Base-by-base conservation (phyloP, 352 stramenopile species). In the Globisporangium camurandrum region DNA sequence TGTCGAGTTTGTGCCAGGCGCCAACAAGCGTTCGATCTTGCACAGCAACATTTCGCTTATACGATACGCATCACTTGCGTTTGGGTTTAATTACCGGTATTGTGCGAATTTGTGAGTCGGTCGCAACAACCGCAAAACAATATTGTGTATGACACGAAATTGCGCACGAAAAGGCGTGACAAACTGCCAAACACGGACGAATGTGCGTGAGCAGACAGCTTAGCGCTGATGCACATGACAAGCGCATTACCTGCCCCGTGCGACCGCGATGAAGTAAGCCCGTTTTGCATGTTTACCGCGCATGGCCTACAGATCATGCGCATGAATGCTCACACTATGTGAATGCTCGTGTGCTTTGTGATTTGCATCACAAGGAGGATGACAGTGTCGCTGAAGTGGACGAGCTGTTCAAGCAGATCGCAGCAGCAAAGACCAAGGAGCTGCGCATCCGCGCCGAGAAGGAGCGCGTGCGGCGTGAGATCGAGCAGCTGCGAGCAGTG, bases 361-460 rank as follows among this genome's bases (percentile, higher is more conserved):
- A 17, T 48, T 4, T 12, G 14, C 30, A 49, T n/a, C n/a, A n/a
- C n/a, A n/a, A n/a, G n/a, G n/a, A n/a, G 43, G 19, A 20, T 17
- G 14, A 3, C n/a, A 26, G 3, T 8, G 70, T 84, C 6, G 26
- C 31, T 12, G 70, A 86, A 24, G 71, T 88, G 22, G 76, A 86
- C 38, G 59, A 49, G 57, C 59, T 88, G 49, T 61, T 88, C 40
- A 58, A 53, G 33, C 54, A 86, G 58, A 67, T 88, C 51, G 60
- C 65, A 16, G 49, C 41, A 26, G 59, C 69, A 22, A 88, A 88
- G 52, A 69, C 82, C 36, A 71, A 67, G 53, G 76, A 88, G 46
- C 67, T 86, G 47, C 58, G 64, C n/a, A 54, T 86, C n/a, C 68
- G 66, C 17, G 71, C 58, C 12, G 76, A 88, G 66, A 86, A 85